Evolutionary conservation across 2,329 filamentous ascomycete genomes (phyloP).

Genomic region (Tricladium varicosporioides): DNA sequence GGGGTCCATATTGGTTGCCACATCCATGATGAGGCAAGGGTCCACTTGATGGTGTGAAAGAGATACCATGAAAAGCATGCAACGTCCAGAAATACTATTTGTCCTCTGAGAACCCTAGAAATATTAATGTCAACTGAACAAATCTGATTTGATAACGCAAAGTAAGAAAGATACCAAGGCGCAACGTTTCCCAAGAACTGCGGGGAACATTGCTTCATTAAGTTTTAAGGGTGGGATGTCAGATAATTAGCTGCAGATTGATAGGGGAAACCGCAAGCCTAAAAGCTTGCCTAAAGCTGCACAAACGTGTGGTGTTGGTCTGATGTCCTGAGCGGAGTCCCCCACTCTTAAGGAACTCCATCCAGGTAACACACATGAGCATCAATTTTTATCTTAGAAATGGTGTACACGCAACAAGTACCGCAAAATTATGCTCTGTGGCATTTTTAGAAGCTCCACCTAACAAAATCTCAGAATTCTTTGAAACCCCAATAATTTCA

Average conservation of each 20-base stretch:
- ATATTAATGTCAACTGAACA: too few relatives aligned
- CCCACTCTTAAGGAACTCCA: too few relatives aligned
- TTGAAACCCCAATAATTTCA: background rate
- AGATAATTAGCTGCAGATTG: background rate
- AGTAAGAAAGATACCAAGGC: background rate
- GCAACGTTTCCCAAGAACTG: background rate
- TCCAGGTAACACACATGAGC: background rate
- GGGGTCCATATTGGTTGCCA: too few relatives aligned
- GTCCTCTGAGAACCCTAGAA: too few relatives aligned
- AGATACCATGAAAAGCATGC: too few relatives aligned
- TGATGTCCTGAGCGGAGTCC: too few relatives aligned
- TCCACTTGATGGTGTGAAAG: too few relatives aligned
- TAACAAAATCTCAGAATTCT: background rate
- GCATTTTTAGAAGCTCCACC: too few relatives aligned
- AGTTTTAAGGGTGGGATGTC: background rate
- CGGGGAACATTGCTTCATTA: background rate
- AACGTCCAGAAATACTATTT: too few relatives aligned
- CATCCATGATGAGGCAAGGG: too few relatives aligned
- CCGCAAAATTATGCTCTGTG: too few relatives aligned
- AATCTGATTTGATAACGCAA: too few relatives aligned
- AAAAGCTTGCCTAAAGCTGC: background rate
- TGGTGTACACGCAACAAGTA: background rate
- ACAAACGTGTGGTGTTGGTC: background rate
- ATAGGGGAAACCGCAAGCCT: background rate
- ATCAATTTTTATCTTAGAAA: background rate